Evolutionary conservation across 1,284 basidiomycete species (phyloP).

Genomic region (Anthracocystis walkeri): DNA sequence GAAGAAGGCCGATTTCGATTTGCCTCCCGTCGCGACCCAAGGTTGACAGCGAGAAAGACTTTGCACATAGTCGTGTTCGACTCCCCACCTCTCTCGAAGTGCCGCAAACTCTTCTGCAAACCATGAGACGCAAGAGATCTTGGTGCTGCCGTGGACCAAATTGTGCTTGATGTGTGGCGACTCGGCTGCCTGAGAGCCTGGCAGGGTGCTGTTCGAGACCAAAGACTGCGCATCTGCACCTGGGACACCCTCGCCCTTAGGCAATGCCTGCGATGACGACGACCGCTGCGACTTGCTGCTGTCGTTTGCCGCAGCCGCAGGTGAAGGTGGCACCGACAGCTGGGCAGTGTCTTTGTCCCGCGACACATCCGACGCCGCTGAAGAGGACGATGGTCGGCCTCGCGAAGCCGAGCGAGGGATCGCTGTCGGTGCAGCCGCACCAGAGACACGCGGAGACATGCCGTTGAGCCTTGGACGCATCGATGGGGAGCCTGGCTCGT

Average conservation of each 20-base stretch:
- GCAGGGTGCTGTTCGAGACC: slow-evolving; percentile 38
- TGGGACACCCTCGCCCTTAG: slow-evolving; percentile 19
- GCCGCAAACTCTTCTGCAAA: slow-evolving; percentile 64
- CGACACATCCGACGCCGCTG: slow-evolving; percentile 3
- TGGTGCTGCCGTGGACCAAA: slow-evolving; percentile 52
- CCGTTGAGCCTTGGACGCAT: slow-evolving; percentile 15
- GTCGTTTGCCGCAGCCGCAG: slow-evolving; percentile 1
- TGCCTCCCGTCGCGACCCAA: slow-evolving; percentile 59
- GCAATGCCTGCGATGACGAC: slow-evolving; percentile 20
- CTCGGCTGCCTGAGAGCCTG: slow-evolving; percentile 43
- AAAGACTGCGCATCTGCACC: slow-evolving; percentile 38
- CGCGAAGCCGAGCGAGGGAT: slow-evolving; percentile 23
- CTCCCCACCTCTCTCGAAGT: slow-evolving; percentile 57
- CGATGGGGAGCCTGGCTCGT: slow-evolving; percentile 2
- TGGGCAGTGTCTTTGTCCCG: slow-evolving; percentile 1
- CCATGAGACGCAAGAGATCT: slow-evolving; percentile 65
- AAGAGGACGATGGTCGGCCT: slow-evolving; percentile 9
- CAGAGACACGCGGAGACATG: slow-evolving; percentile 2
- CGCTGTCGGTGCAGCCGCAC: slow-evolving; percentile 7
- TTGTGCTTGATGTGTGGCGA: slow-evolving; percentile 65
- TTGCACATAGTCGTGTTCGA: slow-evolving; percentile 56
- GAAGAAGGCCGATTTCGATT: slow-evolving; percentile 60
- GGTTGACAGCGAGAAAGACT: slow-evolving; percentile 56
- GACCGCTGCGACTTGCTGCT: slow-evolving; percentile 13
- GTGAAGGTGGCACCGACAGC: slow-evolving; percentile 7